Evolutionary conservation across 2,329 filamentous ascomycete species (phyloP).

Genomic region (Cercospora nicotianae): DNA sequence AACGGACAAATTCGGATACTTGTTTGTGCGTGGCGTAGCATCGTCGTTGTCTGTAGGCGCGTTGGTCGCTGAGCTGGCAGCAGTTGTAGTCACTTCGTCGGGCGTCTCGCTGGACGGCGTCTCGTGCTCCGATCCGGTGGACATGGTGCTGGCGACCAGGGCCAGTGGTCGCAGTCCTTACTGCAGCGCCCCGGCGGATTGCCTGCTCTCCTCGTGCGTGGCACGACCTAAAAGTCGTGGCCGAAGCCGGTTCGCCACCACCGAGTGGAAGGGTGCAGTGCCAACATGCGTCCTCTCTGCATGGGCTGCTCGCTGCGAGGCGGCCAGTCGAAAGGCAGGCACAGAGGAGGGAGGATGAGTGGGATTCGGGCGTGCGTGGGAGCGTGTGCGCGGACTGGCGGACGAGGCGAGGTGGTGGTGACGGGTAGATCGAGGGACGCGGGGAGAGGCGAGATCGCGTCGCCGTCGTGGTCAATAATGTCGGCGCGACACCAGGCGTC

Average conservation of each 20-base stretch:
- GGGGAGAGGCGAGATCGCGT: neutral
- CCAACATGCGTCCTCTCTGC: constrained; percentile 4
- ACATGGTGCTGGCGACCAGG: constrained; percentile 1
- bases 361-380: neutral
- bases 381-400: neutral
- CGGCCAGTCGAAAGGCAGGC: neutral
- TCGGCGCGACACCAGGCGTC: neutral
- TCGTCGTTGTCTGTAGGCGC: neutral
- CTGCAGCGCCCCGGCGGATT: neutral
- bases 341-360: neutral
- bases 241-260: constrained; percentile 11
- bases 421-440: neutral
- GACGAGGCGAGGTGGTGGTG: neutral
- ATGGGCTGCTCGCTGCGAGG: neutral
- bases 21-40: constrained; percentile 13
- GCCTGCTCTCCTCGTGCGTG: neutral
- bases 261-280: neutral
- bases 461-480: neutral
- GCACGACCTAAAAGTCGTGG: constrained; percentile 16
- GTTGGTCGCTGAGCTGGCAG: neutral
- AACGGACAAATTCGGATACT: constrained; percentile 11
- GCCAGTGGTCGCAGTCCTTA: neutral
- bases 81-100: constrained; percentile 5
- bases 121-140: neutral
- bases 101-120: constrained; percentile 9